Base-by-base conservation (phyloP, 768 basidiomycete species). In the Pleurotus cornucopiae region DNA sequence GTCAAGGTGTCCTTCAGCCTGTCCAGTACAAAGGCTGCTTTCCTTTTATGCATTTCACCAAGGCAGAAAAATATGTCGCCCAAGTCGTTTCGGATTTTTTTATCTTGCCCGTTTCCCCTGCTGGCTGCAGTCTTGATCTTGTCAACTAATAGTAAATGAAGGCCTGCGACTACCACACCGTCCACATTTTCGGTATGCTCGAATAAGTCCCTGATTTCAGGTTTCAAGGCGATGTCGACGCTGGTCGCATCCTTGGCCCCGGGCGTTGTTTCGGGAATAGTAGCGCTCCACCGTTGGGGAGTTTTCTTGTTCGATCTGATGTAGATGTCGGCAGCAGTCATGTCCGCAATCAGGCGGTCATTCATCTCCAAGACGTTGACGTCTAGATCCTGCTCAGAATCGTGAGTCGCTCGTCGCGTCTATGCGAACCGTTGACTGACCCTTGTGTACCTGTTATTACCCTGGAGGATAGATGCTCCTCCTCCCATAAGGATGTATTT, bases 401-500 rank as follows among this genome's bases (percentile, higher is more conserved):
- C 9, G 30, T 7, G 6, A 6, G 6, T 30, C 30, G 30, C 9
- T 6, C 30, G 9, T 30, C 9, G 21, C 21, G 21, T 21, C 30
- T 30, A 30, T 6, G 21, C 21, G 2, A 30, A 30, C 6, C 30
- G 30, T 6, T 30, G 30, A 30, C 30, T 7, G 30, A 30, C 30
- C 30, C 30, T 30, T 30, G 23, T 55, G 46, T 34, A 26, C 34
- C 26, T 55, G 44, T 5, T 23, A 12, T 26, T 26, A 14, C 54
- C 44, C 46, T 21, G 54, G 26, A 44, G n/a, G 5, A 55, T 55
- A 13, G 54, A 55, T 23, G 54, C 54, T 1, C 21, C 54, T 3
- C 54, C 54, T 34, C 49, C 49, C 37, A 52, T 39, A 37, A 52
- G 11, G 49, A 52, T 52, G 38, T 30, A 52, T 40, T 14, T 18